A percentile compares a stretch with the other conserved stretches of the same genome.
Evolutionary conservation across 2,329 filamentous ascomycete species (phyloP).

Genomic region (Penicillium freii): DNA sequence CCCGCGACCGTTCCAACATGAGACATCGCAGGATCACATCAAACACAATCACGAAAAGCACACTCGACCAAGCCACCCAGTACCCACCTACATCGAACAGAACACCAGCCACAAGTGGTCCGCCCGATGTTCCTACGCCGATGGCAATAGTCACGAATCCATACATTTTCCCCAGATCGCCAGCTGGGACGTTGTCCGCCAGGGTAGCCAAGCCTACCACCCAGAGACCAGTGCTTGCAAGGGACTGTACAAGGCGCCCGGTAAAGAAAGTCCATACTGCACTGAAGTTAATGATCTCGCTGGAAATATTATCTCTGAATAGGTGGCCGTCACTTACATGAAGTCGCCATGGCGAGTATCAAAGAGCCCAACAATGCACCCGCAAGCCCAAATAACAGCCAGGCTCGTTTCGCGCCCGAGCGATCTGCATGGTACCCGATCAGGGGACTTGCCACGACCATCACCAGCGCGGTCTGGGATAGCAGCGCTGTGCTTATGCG

Average conservation of each 20-base stretch:
- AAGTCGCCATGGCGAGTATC: constrained; percentile 21
- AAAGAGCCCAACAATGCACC: constrained; percentile 24
- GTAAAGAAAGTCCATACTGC: constrained; percentile 24
- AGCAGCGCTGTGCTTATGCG: constrained; percentile 27
- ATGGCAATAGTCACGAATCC: constrained; percentile 27
- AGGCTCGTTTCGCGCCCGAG: constrained; percentile 18
- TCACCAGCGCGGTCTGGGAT: constrained; percentile 25
- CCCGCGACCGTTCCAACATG: constrained; percentile 20
- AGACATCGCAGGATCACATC: constrained; percentile 31
- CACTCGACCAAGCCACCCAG: constrained; percentile 31
- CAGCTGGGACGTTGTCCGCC: constrained; percentile 25
- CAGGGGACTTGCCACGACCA: constrained; percentile 23
- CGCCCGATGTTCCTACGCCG: constrained; percentile 27
- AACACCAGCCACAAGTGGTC: constrained; percentile 29
- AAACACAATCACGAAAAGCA: constrained; percentile 25
- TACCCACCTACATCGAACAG: constrained; percentile 31
- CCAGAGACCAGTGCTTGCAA: constrained; percentile 29
- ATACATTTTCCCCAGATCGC: constrained; percentile 27
- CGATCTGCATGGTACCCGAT: constrained; percentile 26
- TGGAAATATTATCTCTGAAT: background rate
- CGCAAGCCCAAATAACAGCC: constrained; percentile 22
- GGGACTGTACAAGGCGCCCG: constrained; percentile 29
- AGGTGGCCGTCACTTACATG: constrained; percentile 17
- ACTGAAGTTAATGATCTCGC: background rate
- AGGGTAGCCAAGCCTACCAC: constrained; percentile 31